phyloP scores from a whole-genome alignment of 495 filamentous ascomycete genomes.

The Penicillium ochrochloron region DNA sequence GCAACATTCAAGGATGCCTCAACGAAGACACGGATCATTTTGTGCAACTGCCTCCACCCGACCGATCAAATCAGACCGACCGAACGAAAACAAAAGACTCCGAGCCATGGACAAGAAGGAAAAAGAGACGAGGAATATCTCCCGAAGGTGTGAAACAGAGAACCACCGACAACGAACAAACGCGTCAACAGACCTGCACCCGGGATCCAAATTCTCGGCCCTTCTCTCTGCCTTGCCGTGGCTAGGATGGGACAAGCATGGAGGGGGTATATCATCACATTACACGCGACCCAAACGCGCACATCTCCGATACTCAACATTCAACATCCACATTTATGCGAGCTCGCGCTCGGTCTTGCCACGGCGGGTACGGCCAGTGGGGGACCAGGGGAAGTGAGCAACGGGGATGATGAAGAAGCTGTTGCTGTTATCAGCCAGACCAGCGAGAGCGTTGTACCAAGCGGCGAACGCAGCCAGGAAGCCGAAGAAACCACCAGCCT shows the following conservation, averaged over 20 bases:
- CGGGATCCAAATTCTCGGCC: neutral
- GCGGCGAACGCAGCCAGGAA: slow-evolving; percentile 87
- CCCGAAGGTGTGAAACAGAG: neutral
- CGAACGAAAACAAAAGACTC: slow-evolving; percentile 10
- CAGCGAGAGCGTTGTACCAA: slow-evolving; percentile 96
- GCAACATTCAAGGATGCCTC: slow-evolving; percentile 6
- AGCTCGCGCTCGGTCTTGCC: slow-evolving; percentile 50
- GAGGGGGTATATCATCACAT: slow-evolving; percentile 45
- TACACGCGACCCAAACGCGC: slow-evolving; percentile 27
- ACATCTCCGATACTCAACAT: neutral
- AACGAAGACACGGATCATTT: slow-evolving; percentile 10
- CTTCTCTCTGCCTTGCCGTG: slow-evolving; percentile 2
- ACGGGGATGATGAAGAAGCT: slow-evolving; percentile 97
- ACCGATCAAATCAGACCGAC: neutral
- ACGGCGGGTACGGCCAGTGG: slow-evolving; percentile 72
- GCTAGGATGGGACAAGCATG: slow-evolving; percentile 31
- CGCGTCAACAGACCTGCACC: slow-evolving; percentile 4
- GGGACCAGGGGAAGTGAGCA: slow-evolving; percentile 96
- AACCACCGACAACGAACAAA: slow-evolving; percentile 20
- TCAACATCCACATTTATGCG: slow-evolving; percentile 31
- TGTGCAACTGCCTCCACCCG: slow-evolving; percentile 16
- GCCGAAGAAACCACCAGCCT: slow-evolving; percentile 87
- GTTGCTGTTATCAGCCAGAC: slow-evolving; percentile 85
- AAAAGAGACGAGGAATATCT: neutral
- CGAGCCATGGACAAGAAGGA: slow-evolving; percentile 7